Evolutionary conservation across 805 yeast genomes (phyloP).

Genomic region (Saccharomycopsis schoenii): DNA sequence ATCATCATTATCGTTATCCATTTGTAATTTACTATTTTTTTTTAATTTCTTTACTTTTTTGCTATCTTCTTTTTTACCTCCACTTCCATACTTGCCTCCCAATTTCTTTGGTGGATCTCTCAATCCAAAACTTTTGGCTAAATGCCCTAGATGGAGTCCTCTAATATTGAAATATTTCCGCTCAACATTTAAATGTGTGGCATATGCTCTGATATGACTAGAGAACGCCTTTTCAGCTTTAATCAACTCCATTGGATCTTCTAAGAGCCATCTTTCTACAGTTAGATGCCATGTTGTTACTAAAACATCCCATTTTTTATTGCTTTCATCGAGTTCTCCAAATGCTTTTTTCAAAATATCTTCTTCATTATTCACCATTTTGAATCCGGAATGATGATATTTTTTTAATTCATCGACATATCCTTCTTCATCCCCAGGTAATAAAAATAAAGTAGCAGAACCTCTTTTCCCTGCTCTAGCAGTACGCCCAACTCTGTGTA

Average conservation of each 20-base stretch:
- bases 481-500: slow-evolving; percentile 95
- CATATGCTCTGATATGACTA: slow-evolving; percentile 88
- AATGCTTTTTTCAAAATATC: slow-evolving; percentile 29
- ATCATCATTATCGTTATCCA: slow-evolving; percentile 45
- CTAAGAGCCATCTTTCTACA: slow-evolving; percentile 81
- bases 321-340: slow-evolving; percentile 24
- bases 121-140: slow-evolving; percentile 89
- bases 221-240: slow-evolving; percentile 74
- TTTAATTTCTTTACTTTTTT: slow-evolving; percentile 24
- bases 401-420: slow-evolving; percentile 56
- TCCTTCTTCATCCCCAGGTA: slow-evolving; percentile 86
- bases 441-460: slow-evolving; percentile 60
- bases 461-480: slow-evolving; percentile 95
- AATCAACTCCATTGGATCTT: slow-evolving; percentile 47
- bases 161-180: slow-evolving; percentile 74
- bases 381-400: slow-evolving; percentile 44
- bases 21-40: slow-evolving; percentile 23
- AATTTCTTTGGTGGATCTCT: slow-evolving; percentile 88
- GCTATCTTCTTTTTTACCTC: slow-evolving; percentile 19
- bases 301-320: slow-evolving; percentile 70
- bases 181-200: slow-evolving; percentile 84
- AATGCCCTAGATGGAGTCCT: slow-evolving; percentile 82
- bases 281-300: slow-evolving; percentile 96
- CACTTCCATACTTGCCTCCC: slow-evolving; percentile 32
- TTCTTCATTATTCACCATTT: slow-evolving; percentile 38